Evolutionary conservation across 257 asterid species (phyloP).

Genomic region (Fraxinus anomala): DNA sequence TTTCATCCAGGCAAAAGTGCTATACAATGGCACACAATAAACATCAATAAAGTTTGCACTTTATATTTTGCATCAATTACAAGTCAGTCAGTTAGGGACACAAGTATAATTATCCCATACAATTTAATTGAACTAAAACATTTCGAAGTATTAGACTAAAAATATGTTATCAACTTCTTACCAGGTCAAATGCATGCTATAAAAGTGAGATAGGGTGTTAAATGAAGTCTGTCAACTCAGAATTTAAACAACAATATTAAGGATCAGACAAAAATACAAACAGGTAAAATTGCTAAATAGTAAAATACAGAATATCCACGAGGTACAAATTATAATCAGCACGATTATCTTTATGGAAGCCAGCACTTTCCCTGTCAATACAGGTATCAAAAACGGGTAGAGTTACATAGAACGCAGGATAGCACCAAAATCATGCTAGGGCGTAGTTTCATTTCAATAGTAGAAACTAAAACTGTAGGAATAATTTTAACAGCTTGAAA

Average conservation of each 20-base stretch:
- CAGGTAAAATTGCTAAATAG: not conserved
- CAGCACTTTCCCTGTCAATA: not conserved
- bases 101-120: not conserved
- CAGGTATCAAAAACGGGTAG: conserved; percentile 2
- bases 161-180: conserved; percentile 3
- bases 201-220: not conserved
- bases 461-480: not conserved
- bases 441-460: conserved; percentile 4
- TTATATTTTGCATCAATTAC: conserved; percentile 2
- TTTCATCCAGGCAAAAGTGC: not conserved
- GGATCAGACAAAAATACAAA: not conserved
- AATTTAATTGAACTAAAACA: not conserved
- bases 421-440: conserved; percentile 9
- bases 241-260: not conserved
- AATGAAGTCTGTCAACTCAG: not conserved
- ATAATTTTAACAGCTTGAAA: conserved; percentile 12
- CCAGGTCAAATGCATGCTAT: not conserved
- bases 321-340: not conserved
- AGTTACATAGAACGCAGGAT: not conserved
- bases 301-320: conserved; percentile 1
- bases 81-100: not conserved
- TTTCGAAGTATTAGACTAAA: not conserved
- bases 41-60: conserved; percentile 1
- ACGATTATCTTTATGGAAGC: not conserved
- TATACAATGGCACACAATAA: conserved; percentile 10